Evolutionary conservation across 768 basidiomycete genomes (phyloP).

Genomic region (Dacryopinax spathularia): DNA sequence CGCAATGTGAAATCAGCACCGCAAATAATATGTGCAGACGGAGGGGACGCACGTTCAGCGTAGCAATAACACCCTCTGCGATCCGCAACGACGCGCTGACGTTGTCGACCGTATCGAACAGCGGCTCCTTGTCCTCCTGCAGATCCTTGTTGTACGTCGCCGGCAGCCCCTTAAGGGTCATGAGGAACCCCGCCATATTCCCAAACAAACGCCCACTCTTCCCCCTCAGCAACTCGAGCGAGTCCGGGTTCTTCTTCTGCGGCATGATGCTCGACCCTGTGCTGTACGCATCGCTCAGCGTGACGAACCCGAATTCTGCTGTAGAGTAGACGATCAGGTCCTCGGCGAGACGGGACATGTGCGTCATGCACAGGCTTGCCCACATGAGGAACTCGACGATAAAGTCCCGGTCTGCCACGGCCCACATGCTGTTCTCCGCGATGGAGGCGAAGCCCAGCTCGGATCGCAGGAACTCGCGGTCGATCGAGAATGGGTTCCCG

Average conservation of each 20-base stretch:
- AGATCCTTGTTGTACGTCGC: conserved; percentile 99
- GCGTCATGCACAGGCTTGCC: conserved; percentile 81
- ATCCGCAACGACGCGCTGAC: conserved; percentile 79
- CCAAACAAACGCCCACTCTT: conserved; percentile 93
- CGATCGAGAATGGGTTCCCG: conserved; percentile 88
- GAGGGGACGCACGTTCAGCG: conserved; percentile 50
- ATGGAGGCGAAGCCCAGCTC: conserved; percentile 81
- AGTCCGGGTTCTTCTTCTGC: conserved; percentile 98
- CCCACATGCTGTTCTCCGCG: conserved; percentile 93
- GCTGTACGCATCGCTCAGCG: conserved; percentile 94
- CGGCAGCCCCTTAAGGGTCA: conserved; percentile 92
- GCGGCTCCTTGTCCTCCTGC: conserved; percentile 95
- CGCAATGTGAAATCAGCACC: neutral
- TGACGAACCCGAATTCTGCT: conserved; percentile 92
- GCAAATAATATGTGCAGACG: neutral
- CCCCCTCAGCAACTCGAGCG: conserved; percentile 84
- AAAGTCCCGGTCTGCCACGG: conserved; percentile 93
- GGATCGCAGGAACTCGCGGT: conserved; percentile 79
- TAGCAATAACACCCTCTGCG: conserved; percentile 86
- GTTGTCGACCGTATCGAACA: conserved; percentile 89
- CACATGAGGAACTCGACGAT: conserved; percentile 96
- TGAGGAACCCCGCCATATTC: conserved; percentile 91
- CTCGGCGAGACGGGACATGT: conserved; percentile 88
- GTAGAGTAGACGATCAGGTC: conserved; percentile 94
- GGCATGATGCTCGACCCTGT: conserved; percentile 99